Base-by-base conservation (phyloP, 768 basidiomycete genomes). In the Lentinus brumalis region DNA sequence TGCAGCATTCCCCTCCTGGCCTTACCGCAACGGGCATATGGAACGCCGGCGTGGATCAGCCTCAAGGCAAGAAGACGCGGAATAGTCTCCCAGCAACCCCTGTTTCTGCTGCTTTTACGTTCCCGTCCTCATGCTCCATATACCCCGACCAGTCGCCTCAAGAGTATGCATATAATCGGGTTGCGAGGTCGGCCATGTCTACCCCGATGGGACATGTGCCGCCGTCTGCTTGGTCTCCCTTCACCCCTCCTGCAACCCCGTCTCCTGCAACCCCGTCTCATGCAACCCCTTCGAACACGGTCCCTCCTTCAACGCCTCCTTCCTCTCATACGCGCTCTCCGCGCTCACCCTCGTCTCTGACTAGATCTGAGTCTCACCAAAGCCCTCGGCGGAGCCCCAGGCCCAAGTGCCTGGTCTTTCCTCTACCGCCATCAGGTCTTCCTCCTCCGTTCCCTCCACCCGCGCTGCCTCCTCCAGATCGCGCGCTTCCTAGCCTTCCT, bases 111-210 rank as follows among this genome's bases (percentile, higher is more conserved):
- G 66, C 62, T 3, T 64, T 32, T 9, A 63, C 62, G 15, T 66
- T 61, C 60, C 66, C 66, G 11, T 66, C 66, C 1, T 59, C 62
- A 11, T 66, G 66, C 42, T 63, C 62, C 15, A 39, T 66, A 1
- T 66, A 63, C 35, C 5, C 47, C 4, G 50, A 41, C n/a, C 10
- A 26, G 4, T 40, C 32, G 16, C 32, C 32, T 38, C 15, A 31
- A 8, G 18, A 8, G 5, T 29, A 47, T 16, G 52, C 40, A 2
- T 8, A 7, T 9, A 49, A 49, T 39, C 54, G 54, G 15, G 26
- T 30, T 5, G 16, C 40, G 5, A 21, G 47, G 11, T 31, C 53
- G 14, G 40, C 61, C 14, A 18, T 32, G 11, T 38, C 40, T 15
- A 62, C 61, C 9, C 62, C 57, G 5, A 55, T 16, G 5, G 53